Percentiles rank a stretch among this genome's conserved stretches.
Evolutionary conservation across 257 asterid genomes (phyloP).

Genomic region (Penstemon davidsonii): DNA sequence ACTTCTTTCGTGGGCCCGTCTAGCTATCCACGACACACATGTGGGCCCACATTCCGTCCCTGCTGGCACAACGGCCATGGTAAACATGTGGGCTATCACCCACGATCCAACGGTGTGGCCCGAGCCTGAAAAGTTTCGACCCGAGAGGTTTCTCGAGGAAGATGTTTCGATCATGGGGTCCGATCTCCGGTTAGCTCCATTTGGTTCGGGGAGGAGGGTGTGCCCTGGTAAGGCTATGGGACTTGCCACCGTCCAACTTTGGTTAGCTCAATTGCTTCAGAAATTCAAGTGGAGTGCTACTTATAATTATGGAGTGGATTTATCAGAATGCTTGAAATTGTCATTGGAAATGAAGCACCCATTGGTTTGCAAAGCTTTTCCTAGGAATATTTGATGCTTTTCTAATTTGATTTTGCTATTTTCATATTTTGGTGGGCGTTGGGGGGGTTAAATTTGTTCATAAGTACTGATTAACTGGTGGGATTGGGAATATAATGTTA

Average conservation of each 20-base stretch:
- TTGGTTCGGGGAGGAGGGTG: slow-evolving; percentile 71
- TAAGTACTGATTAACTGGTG: slow-evolving; percentile 5
- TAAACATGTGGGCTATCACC: slow-evolving; percentile 88
- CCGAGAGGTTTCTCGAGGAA: slow-evolving; percentile 58
- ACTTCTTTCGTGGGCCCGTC: slow-evolving; percentile 85
- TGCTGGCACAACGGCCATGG: slow-evolving; percentile 82
- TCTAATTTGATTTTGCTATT: slow-evolving; percentile 22
- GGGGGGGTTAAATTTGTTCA: slow-evolving; percentile 31
- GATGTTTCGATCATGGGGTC: slow-evolving; percentile 67
- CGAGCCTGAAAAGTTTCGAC: slow-evolving; percentile 47
- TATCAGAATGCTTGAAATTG: slow-evolving; percentile 57
- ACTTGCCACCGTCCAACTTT: slow-evolving; percentile 58
- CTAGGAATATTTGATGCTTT: slow-evolving; percentile 40
- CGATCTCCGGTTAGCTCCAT: slow-evolving; percentile 67
- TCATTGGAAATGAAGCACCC: slow-evolving; percentile 69
- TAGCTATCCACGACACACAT: slow-evolving; percentile 55
- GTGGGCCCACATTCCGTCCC: slow-evolving; percentile 64
- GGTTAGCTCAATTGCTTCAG: slow-evolving; percentile 67
- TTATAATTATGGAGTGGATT: slow-evolving; percentile 36
- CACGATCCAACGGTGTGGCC: slow-evolving; percentile 61
- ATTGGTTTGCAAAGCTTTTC: slow-evolving; percentile 55
- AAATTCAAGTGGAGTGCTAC: slow-evolving; percentile 40
- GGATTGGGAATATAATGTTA: neutral
- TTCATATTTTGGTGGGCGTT: slow-evolving; percentile 28
- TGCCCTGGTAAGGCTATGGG: slow-evolving; percentile 77